These are phyloP conservation scores for Stemphylium beticola DNA, from an alignment of 2,329 filamentous ascomycete genomes.

Conservation along the genomic window DNA sequence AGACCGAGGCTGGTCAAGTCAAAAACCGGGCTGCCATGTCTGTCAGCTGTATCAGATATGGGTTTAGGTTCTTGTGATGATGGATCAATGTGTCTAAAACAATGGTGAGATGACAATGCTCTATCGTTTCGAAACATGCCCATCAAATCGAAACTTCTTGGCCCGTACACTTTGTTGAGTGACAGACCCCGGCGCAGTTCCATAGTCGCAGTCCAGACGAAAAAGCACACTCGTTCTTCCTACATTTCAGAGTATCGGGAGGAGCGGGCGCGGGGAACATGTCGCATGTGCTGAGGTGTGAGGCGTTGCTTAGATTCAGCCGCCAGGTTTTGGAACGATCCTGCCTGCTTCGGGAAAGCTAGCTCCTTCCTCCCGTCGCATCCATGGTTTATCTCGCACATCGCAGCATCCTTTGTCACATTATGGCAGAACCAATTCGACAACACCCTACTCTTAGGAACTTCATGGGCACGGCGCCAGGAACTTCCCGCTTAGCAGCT, in stretches of 20 bases:
- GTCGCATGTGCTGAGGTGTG: neutral
- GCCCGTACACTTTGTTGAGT: neutral
- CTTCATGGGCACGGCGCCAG: neutral
- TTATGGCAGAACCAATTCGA: neutral
- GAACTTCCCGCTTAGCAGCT: neutral
- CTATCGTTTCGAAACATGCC: slow-evolving; percentile 12
- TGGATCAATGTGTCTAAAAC: slow-evolving; percentile 6
- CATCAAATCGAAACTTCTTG: slow-evolving; percentile 4
- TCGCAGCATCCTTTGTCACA: neutral
- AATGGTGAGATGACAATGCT: slow-evolving; percentile 9
- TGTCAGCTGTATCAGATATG: slow-evolving; percentile 3
- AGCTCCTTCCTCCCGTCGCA: neutral
- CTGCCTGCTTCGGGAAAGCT: neutral
- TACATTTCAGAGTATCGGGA: too few species aligned
- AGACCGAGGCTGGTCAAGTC: neutral
- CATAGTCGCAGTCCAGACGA: neutral
- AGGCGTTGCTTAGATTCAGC: neutral
- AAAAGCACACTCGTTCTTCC: neutral
- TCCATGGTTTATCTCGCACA: neutral
- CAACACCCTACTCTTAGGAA: neutral
- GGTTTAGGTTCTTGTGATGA: neutral
- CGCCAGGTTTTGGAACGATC: neutral
- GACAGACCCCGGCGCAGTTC: neutral
- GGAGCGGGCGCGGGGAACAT: neutral
- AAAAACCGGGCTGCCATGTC: neutral